Percentiles rank a stretch among this genome's conserved stretches.
phyloP scores from a whole-genome alignment of 2,329 filamentous ascomycete species.

The Phialocephala subalpina region DNA sequence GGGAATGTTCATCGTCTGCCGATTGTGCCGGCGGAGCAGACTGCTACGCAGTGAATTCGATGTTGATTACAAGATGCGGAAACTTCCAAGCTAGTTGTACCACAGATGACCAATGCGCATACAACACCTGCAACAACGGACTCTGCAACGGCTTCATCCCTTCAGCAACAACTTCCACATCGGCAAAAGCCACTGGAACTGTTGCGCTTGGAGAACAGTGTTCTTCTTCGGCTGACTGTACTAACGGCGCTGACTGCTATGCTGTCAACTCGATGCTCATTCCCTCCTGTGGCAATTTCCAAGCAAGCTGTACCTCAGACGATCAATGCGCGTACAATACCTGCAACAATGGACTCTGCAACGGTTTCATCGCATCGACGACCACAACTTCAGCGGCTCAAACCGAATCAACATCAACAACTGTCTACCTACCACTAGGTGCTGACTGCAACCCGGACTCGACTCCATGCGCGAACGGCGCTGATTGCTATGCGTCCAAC shows the following conservation, averaged over 20 bases:
- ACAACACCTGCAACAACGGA: background rate
- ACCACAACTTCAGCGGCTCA: background rate
- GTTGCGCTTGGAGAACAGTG: conserved; percentile 22
- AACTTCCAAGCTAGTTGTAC: conserved; percentile 3
- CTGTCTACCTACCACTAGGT: conserved; percentile 18
- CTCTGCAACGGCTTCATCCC: conserved; percentile 4
- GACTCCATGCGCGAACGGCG: conserved; percentile 24
- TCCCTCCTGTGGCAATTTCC: background rate
- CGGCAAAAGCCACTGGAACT: conserved; percentile 10
- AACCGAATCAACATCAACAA: background rate
- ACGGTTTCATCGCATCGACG: background rate
- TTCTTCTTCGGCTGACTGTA: conserved; percentile 24
- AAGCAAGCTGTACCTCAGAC: background rate
- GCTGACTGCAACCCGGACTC: conserved; percentile 22
- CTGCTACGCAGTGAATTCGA: conserved; percentile 9
- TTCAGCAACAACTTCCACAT: background rate
- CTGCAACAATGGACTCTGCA: conserved; percentile 4
- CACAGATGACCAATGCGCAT: background rate
- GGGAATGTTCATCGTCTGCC: conserved; percentile 18
- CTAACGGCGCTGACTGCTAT: conserved; percentile 6
- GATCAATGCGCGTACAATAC: conserved; percentile 3
- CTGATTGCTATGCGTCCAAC: conserved; percentile 28
- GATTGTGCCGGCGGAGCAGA: conserved; percentile 25
- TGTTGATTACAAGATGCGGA: background rate
- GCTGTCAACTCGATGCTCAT: conserved; percentile 3